A percentile compares a stretch with the other conserved stretches of the same genome.
Conservation (phyloP, 768 basidiomycete species). For the Kwoniella botswanensis region DNA sequence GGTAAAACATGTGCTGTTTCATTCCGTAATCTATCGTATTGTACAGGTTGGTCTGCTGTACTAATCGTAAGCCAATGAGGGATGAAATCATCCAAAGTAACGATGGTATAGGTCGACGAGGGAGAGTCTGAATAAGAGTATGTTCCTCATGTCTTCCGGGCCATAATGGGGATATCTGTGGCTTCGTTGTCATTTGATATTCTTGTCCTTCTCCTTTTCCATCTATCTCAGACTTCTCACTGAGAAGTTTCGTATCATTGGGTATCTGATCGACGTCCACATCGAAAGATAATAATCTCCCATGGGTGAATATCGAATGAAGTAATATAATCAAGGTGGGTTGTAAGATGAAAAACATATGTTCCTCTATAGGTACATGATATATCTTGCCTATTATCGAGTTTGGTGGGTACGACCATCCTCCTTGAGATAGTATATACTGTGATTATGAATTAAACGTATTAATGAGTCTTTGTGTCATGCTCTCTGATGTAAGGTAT, state of each 20-base stretch:
- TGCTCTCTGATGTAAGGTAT: too few species aligned
- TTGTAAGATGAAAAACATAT: constrained; percentile 56
- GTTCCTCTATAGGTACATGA: constrained; percentile 55
- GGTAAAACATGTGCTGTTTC: constrained; percentile 48
- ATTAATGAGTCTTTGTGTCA: constrained; percentile 5
- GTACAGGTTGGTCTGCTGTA: constrained; percentile 29
- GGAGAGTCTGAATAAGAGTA: constrained; percentile 42
- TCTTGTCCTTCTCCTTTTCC: background rate
- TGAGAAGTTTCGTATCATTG: background rate
- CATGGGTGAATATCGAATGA: constrained; percentile 40
- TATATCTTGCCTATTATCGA: constrained; percentile 48
- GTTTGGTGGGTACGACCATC: constrained; percentile 51
- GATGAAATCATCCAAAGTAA: constrained; percentile 32
- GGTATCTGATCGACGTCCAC: background rate
- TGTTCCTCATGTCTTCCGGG: background rate
- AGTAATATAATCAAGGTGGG: constrained; percentile 52
- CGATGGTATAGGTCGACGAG: constrained; percentile 31
- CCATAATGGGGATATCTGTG: background rate
- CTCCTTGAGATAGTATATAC: constrained; percentile 44
- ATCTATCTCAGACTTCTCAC: background rate
- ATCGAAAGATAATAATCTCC: constrained; percentile 44
- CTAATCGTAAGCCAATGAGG: constrained; percentile 27
- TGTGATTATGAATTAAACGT: constrained; percentile 11
- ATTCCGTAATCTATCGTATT: constrained; percentile 28
- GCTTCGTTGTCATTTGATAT: background rate